phyloP scores from a whole-genome alignment of 2,329 filamentous ascomycete genomes.

The Trichoderma koningii region DNA sequence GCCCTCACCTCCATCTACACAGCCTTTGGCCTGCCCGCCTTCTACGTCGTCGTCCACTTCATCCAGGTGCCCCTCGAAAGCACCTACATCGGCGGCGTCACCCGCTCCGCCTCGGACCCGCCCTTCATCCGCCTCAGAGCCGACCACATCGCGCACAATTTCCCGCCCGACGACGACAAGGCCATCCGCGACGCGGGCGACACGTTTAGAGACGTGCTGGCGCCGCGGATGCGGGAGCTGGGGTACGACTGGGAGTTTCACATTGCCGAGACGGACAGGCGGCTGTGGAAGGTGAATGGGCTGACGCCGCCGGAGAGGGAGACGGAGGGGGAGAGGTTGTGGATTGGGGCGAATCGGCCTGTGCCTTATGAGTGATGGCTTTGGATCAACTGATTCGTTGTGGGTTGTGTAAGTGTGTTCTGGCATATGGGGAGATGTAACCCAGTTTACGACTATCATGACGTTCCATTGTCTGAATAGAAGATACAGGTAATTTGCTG shows the following conservation, averaged over 20 bases:
- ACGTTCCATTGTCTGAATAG: too few relatives aligned
- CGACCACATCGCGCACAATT: slow-evolving; percentile 22
- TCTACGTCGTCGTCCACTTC: slow-evolving; percentile 28
- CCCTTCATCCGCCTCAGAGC: slow-evolving; percentile 26
- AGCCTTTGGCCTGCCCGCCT: slow-evolving; percentile 17
- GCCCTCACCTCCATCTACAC: slow-evolving; percentile 23
- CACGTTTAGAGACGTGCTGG: slow-evolving; percentile 9
- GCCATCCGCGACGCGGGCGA: background rate
- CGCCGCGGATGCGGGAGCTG: slow-evolving; percentile 30
- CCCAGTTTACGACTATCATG: too few relatives aligned
- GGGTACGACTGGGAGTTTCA: slow-evolving; percentile 50
- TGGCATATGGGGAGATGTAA: too few relatives aligned
- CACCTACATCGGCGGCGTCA: slow-evolving; percentile 22
- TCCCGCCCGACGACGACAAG: slow-evolving; percentile 1
- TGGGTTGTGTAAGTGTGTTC: too few relatives aligned
- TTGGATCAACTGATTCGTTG: too few relatives aligned
- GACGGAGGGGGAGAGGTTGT: slow-evolving; percentile 42
- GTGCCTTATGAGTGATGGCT: background rate
- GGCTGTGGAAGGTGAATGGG: slow-evolving; percentile 49
- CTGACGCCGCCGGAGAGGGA: slow-evolving; percentile 40
- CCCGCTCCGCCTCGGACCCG: background rate
- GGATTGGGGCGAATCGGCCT: slow-evolving; percentile 31
- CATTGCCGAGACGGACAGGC: slow-evolving; percentile 46
- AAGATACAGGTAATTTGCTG: too few relatives aligned
- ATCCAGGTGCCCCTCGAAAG: slow-evolving; percentile 14